Percentiles rank a stretch among this genome's conserved stretches.
Conservation (phyloP, 306 rosid genomes). For the Canavalia ensiformis region DNA sequence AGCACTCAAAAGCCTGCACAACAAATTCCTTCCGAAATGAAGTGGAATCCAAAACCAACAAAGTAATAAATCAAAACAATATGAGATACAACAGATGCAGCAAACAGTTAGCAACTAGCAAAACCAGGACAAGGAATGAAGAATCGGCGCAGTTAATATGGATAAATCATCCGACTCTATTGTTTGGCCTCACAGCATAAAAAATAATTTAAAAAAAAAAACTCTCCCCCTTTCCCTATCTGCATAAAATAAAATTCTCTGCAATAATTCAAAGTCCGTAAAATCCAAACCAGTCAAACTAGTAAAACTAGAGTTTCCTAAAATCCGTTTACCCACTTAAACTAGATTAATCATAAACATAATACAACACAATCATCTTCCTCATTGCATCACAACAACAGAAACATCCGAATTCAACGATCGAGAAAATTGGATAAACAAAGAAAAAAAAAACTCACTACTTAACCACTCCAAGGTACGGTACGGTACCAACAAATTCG, state of each 20-base stretch:
- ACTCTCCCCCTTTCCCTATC: conserved; percentile 22
- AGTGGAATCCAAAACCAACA: conserved; percentile 52
- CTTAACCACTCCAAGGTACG: no score
- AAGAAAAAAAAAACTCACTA: neutral
- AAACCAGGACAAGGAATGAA: neutral
- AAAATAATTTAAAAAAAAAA: neutral
- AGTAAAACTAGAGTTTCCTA: neutral
- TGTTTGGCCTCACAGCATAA: neutral
- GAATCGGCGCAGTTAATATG: neutral
- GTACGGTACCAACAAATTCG: conserved; percentile 17
- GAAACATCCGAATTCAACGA: neutral
- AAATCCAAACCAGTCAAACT: conserved; percentile 20
- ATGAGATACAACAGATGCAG: conserved; percentile 38
- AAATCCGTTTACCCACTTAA: neutral
- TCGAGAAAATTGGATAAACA: neutral
- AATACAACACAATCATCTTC: neutral
- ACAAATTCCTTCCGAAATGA: conserved; percentile 52
- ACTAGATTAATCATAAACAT: conserved; percentile 20
- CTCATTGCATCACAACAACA: neutral
- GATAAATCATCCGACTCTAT: conserved; percentile 6
- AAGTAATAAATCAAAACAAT: neutral
- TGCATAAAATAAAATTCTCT: neutral
- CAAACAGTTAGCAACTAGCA: neutral
- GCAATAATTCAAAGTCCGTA: neutral
- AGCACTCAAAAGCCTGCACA: conserved; percentile 49